A percentile compares a stretch with the other conserved stretches of the same genome.
Conservation (phyloP, 306 rosid genomes). For the Glycine tomentella region DNA sequence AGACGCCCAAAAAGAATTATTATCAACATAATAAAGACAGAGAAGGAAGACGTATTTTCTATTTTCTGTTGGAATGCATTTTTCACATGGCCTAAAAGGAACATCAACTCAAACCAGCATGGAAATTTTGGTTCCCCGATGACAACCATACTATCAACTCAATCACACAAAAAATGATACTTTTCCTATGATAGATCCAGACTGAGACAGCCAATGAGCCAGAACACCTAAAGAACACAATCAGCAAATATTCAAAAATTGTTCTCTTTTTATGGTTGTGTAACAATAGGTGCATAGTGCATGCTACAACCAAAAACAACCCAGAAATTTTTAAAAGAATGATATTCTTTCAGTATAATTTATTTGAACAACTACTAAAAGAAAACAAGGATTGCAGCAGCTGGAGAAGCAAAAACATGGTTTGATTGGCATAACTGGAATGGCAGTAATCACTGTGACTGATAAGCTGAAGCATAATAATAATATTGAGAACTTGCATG, state of each 20-base stretch:
- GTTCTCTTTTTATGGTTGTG: not conserved
- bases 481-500: conserved; percentile 37
- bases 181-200: conserved; percentile 24
- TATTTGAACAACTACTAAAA: not conserved
- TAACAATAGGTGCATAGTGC: not conserved
- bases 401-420: too few relatives aligned
- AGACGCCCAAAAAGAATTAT: conserved; percentile 5
- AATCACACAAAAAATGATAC: not conserved
- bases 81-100: conserved; percentile 50
- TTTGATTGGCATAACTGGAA: not conserved
- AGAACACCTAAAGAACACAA: not conserved
- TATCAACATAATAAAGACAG: conserved; percentile 24
- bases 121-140: conserved; percentile 12
- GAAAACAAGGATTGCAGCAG: not conserved
- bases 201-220: conserved; percentile 1
- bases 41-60: conserved; percentile 5
- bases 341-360: too few relatives aligned
- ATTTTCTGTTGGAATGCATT: conserved; percentile 40
- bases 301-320: conserved; percentile 20
- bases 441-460: not conserved
- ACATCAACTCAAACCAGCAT: not conserved
- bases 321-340: not conserved
- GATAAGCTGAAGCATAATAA: conserved; percentile 23
- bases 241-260: conserved; percentile 12
- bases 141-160: not conserved